Base-by-base conservation (phyloP, 179 eudicot species). In the Carnegiea gigantea region DNA sequence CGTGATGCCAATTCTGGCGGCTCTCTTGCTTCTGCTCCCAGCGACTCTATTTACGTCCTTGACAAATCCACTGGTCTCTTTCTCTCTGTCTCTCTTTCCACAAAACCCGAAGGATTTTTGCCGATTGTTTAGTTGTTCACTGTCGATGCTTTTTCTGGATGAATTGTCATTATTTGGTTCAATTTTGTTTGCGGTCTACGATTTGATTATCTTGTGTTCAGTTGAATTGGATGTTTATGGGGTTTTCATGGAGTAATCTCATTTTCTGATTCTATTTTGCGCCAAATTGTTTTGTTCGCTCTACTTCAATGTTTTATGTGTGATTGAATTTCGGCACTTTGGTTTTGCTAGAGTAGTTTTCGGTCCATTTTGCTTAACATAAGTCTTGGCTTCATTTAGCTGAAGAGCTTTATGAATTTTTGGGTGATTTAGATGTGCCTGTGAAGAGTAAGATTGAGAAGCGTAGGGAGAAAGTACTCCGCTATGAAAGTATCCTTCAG, bases 1-100 rank as follows among this genome's bases (percentile, higher is more conserved):
- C 95, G 92, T 54, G 99, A 96, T 77, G 98, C 98, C 30, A 92
- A 90, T 84, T 88, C 98, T 70, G 99, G 99, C 30, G 99, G 98
- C 67, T 86, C 97, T 1, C 93, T 96, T 51, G 83, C 94, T 44
- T 77, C 88, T 2, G 84, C 87, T 62, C 95, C 99, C 59, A 90
- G 92, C 43, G 93, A 90, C 7, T 87, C 92, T 44, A 92, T 96
- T 67, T 94, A 92, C 67, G 81, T 48, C 85, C 84, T 96, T 64
- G 98, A 94, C 76, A 96, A 92, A 78, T 92, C 99, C 80, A 84
- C 87, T 60, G 98, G 99, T 94, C 75, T 36, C 21, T 15, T 59
- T 0, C 53, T 23, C 59, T 28, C 30, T 28, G 28, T 72, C 33
- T 76, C 54, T 57, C 21, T n/a, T 62, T 14, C 48, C 6, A 3